Base-by-base conservation (phyloP, 2,329 filamentous ascomycete species). In the Colletotrichum tropicale region DNA sequence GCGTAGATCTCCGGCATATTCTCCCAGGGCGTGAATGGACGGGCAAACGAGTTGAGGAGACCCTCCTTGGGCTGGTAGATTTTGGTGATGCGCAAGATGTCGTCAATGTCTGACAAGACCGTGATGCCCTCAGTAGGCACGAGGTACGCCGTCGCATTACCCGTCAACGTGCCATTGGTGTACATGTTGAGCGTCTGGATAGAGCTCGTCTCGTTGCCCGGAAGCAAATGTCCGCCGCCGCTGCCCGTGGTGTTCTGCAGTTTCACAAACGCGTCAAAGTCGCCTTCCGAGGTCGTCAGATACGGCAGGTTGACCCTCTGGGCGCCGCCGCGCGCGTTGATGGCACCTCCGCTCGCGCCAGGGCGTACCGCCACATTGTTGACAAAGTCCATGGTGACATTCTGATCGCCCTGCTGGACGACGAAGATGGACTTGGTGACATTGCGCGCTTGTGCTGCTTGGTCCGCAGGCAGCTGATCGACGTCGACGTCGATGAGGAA, bases 1-100 rank as follows among this genome's bases (percentile, higher is more conserved):
- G 92, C 91, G 82, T 95, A 96, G 78, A 96, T 93, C 4, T 92
- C 88, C 0, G 94, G 94, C 94, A 96, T 96, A 84, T 96, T 93
- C 87, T 93, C 88, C 94, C 94, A 96, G 0, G 91, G 88, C 0
- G 88, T 89, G 81, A 94, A 96, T 0, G 93, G 88, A 6, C 91
- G 89, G 0, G 94, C 94, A 80, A 96, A 96, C 0, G 93, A 93
- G 85, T 96, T 96, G 13, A 96, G 86, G 0, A 96, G 86, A 7
- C 94, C 94, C 81, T 96, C 90, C 78, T 92, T 91, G 0, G 94
- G 94, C 64, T 94, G 84, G 82, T 95, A 96, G 81, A 96, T 96
- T 84, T 95, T 94, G 71, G 94, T 96, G 2, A 96, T 86, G n/a
- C 94, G 92, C 1, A 96, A 89, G 74, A 95, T 95, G 80, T 96